Evolutionary conservation across 768 basidiomycete species (phyloP).

Genomic region (Trametes cingulata): DNA sequence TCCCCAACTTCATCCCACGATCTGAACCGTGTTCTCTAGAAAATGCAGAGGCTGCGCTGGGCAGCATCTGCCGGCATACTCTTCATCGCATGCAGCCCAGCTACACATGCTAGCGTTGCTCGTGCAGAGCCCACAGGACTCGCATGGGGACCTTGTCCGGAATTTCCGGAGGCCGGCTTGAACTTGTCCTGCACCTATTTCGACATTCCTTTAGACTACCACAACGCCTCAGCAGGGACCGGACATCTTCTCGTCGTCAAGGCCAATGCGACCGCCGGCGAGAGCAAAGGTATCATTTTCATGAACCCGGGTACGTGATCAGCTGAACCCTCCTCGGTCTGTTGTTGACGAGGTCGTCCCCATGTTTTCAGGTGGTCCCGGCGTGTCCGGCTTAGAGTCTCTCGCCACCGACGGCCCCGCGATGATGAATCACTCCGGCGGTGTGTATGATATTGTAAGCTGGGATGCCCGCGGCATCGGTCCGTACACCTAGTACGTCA

Average conservation of each 20-base stretch:
- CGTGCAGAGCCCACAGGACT: neutral
- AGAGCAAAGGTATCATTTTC: constrained; percentile 10
- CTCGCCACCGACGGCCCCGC: neutral
- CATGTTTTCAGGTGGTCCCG: constrained; percentile 10
- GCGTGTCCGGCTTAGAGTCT: constrained; percentile 10
- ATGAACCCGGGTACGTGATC: constrained; percentile 12
- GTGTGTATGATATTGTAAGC: constrained; percentile 17
- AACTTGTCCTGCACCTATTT: constrained; percentile 15
- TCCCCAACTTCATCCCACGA: no score
- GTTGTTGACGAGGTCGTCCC: no score
- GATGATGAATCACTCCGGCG: constrained; percentile 7
- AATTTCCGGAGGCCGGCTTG: neutral
- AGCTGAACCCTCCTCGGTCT: neutral
- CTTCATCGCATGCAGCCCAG: no score
- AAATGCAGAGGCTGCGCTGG: neutral
- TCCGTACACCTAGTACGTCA: constrained; percentile 14
- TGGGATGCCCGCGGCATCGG: constrained; percentile 19
- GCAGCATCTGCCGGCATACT: neutral
- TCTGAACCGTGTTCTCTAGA: neutral
- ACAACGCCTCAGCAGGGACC: constrained; percentile 10
- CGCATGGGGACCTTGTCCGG: constrained; percentile 4
- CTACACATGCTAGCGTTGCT: neutral
- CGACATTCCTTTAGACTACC: constrained; percentile 14
- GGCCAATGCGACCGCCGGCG: neutral
- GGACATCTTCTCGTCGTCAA: constrained; percentile 16